Evolutionary conservation across 257 asterid species (phyloP).

Genomic region (Solanum pinnatisectum): DNA sequence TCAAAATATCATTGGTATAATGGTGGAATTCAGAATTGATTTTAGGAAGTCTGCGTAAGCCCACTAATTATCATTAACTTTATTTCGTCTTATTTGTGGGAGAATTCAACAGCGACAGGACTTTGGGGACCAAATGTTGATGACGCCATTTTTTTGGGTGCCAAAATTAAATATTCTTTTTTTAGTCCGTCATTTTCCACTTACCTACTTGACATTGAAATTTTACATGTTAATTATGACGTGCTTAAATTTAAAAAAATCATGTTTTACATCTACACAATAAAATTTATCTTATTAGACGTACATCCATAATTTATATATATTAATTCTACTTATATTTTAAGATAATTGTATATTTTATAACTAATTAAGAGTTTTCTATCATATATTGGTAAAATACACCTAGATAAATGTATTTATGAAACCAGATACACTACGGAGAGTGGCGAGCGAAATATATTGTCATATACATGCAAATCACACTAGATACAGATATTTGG

Average conservation of each 20-base stretch:
- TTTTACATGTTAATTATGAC: background rate
- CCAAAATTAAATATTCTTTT: background rate
- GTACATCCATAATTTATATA: too few species aligned
- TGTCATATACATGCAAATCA: too few species aligned
- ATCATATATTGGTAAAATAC: too few species aligned
- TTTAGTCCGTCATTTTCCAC: constrained; percentile 2
- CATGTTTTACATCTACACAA: background rate
- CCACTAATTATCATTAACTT: background rate
- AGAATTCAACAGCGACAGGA: background rate
- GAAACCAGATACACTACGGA: too few species aligned
- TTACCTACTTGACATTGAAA: constrained; percentile 3
- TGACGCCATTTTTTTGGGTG: constrained; percentile 7
- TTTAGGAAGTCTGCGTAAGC: background rate
- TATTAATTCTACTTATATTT: too few species aligned
- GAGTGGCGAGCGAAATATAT: too few species aligned
- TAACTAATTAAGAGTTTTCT: too few species aligned
- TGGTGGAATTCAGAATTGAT: background rate
- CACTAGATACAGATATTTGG: too few species aligned
- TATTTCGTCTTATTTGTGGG: background rate
- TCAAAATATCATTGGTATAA: background rate
- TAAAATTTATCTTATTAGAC: too few species aligned
- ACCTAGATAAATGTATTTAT: too few species aligned
- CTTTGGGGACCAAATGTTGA: background rate
- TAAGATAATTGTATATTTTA: too few species aligned
- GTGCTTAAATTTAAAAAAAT: background rate